Evolutionary conservation across 139 green algal genomes (phyloP), one percentile per base, ranked within the genome.

Genomic region (Ettlia oleoabundans): DNA sequence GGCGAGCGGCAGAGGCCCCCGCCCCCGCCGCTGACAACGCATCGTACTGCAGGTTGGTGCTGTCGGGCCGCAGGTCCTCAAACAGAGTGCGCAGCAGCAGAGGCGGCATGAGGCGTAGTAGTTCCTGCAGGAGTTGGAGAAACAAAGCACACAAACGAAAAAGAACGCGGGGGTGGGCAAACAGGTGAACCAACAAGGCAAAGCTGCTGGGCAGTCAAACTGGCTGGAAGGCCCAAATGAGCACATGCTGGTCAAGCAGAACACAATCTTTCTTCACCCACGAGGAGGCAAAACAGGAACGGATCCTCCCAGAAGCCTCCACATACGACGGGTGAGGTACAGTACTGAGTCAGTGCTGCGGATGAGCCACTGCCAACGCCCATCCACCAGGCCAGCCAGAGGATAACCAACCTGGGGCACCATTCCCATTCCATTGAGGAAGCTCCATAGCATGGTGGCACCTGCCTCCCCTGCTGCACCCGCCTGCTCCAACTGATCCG

Each of bases 31-130:
- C 58, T 1, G 80, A 40, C 68, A 71, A 21, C 0, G 67, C 71
- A 18, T 75, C 61, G 22, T 73, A 76, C 37, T 71, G 55, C 53
- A 76, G 40, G 0, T 80, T 28, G 22, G 72, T 55, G 47, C 24
- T 28, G 38, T 88, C 82, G 28, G 82, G 66, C 38, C 33, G 51
- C n/a, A 89, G 77, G 51, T 85, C 80, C 53, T 92, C 77, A 37
- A 92, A 78, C 65, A 92, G 58, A 8, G 72, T 66, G 35, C 85
- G 81, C 67, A 92, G 79, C 84, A 92, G 66, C 66, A 84, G 30
- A 9, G 86, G 83, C 2, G 86, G 43, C 47, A 81, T 28, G 6
- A 78, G 61, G 22, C 55, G 55, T 1, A 77, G 81, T 72, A 80
- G 38, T 24, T 79, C 40, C 68, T 81, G 75, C 80, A 76, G 68